Evolutionary conservation across 176 grass and related monocot species (phyloP), one percentile per base, ranked within the genome.

Genomic region (Typha latifolia): DNA sequence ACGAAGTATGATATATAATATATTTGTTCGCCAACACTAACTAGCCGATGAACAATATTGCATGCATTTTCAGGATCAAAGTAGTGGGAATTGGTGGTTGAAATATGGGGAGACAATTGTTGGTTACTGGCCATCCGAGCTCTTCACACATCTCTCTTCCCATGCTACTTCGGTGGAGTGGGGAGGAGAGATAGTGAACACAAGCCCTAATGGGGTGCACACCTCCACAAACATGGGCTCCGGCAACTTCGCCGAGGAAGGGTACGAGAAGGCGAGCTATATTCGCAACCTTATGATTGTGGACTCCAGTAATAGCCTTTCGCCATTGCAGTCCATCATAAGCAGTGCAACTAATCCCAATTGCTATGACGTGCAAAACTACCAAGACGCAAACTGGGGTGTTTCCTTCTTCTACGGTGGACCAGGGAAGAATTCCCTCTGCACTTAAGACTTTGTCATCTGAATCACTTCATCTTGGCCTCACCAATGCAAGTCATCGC

Each of bases 141-240:
- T 70, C 26, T 70, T 57, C 68, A 70, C 49, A 5, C 68, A 57
- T 26, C 26, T 70, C 14, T 13, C 49, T 2, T 14, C 12, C 26
- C 16, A 47, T 19, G 68, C 68, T 4, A 43, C 27, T 12, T 20
- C 15, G 68, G 68, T 70, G 24, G 14, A 70, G 5, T 70, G 50
- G 15, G 68, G 68, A 12, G 68, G 68, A 13, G 68, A 70, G 68
- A 34, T 70, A 2, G 68, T 70, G 50, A 70, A 70, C 50, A 14
- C 0, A 15, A 0, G 26, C 3, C 14, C 29, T 5, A 19, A 31
- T 3, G 68, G 68, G 24, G 24, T 12, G 10, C 68, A 70, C 68
- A 57, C 68, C 13, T 34, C 68, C 9, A 70, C 68, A 12, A 26
- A 70, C 5, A 70, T 70, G 68, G 68, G 68, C 10, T 56, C 49